Evolutionary conservation across 345 rosid species (phyloP), one percentile per base, ranked within the genome.

Genomic region (Raphanus sativus): DNA sequence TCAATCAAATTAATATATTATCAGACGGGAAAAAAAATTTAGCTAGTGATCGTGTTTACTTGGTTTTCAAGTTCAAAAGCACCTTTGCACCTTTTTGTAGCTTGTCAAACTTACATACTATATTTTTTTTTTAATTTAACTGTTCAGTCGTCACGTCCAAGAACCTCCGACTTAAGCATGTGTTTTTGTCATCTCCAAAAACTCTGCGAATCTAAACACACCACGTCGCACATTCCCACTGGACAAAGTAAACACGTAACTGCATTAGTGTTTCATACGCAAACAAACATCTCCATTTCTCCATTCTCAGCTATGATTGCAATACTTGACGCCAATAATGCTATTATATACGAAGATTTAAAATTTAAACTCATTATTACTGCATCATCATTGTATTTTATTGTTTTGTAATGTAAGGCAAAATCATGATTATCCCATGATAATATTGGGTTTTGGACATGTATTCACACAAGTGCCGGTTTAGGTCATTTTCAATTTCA

Each of bases 201-300:
- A 2, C 26, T 72, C 25, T 54, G 38, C 52, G 67, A 77, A 56
- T 77, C 59, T 5, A 13, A 30, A 56, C 48, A 0, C 59, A 48
- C 54, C 58, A 78, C 45, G 73, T 66, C 28, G 28, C 26, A 72
- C 24, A 65, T 45, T 71, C 45, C 26, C 50, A 33, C 45, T 48
- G 12, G 5, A 73, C 59, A 78, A 28, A 48, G 70, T 61, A 73
- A 73, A 73, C 81, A 73, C 81, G 81, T 25, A 61, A 73, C 73
- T 60, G 61, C 68, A 67, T 67, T 16, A 73, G 81, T 78, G 77
- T 73, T 78, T 78, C 77, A 73, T 60, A 78, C 77, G 81, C 81
- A 72, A 78, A 60, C 30, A 64, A 64, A 58, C 67, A 58, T 70
- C 50, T 71, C 69, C 55, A 69, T 29, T 33, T 36, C 65, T 54